Base-by-base conservation (phyloP, 2,329 filamentous ascomycete genomes). In the Nigrospora sphaerica region DNA sequence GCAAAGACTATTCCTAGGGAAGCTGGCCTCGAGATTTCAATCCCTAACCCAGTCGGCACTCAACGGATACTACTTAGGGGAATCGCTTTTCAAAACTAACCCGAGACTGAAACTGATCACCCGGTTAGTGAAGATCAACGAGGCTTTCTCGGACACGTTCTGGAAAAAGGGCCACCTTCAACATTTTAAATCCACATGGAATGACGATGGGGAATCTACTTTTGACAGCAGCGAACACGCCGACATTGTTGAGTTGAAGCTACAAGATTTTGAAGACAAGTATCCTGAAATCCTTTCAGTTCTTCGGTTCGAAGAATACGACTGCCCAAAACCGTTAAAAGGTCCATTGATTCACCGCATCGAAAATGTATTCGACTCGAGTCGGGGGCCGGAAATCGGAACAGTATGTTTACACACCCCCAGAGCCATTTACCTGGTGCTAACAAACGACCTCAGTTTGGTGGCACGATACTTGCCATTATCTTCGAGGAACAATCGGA, bases 301-400 rank as follows among this genome's bases (percentile, higher is more conserved):
- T 2, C 52, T 66, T 3, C n/a, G n/a, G n/a, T 40, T 52, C 1
- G 51, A 59, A 0, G 12, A 51, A 0, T 62, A 57, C 5, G 11
- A 28, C 6, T 66, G 59, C 16, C 46, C 55, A 1, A 1, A 36
- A 2, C 59, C 60, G 0, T 10, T 35, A 0, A 6, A 44, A 0
- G 50, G 54, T 0, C 49, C 57, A 4, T 73, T 79, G 40, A 53
- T 71, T 32, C 17, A 54, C 0, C 69, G 66, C 59, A 70, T 78
- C 12, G 52, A 58, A 13, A 34, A 58, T 0, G 48, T 65, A 0
- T 73, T 76, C 49, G 44, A 49, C 0, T 49, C 57, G 1, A 73
- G 66, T 0, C 69, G 76, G 0, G 78, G 76, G 0, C 73, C 75
- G 13, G 75, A 81, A 43, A 49, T 83, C 0, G 79, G 78, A 1